Conservation (phyloP, 306 rosid genomes). For the Rubus idaeus region DNA sequence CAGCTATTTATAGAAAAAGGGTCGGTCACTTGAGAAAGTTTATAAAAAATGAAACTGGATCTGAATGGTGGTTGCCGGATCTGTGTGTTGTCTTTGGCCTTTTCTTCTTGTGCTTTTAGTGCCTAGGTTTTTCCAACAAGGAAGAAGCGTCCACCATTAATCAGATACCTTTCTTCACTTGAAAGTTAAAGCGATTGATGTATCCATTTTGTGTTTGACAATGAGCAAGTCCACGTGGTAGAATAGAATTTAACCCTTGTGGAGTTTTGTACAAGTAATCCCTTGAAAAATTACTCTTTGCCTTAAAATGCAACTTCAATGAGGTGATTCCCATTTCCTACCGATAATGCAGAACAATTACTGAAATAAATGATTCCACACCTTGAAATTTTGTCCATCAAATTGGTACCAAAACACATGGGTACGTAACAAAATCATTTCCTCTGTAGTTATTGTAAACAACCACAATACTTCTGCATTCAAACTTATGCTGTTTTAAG, state of each 20-base stretch:
- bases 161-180: background rate
- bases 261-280: background rate
- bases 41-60: constrained; percentile 1
- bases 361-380: background rate
- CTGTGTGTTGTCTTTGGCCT: constrained; percentile 5
- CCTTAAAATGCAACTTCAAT: too few species aligned
- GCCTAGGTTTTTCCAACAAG: background rate
- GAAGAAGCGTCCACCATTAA: background rate
- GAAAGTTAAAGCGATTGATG: background rate
- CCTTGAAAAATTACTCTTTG: too few species aligned
- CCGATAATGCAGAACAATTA: too few species aligned
- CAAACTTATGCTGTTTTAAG: background rate
- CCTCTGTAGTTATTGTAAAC: background rate
- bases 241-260: background rate
- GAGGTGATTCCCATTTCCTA: background rate
- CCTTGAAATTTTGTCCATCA: too few species aligned
- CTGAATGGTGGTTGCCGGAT: constrained; percentile 6
- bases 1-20: constrained; percentile 8
- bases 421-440: background rate
- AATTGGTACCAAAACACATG: too few species aligned
- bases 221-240: background rate
- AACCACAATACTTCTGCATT: background rate
- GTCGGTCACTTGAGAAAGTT: background rate
- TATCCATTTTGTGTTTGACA: background rate
- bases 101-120: background rate